Evolutionary conservation across 2,329 filamentous ascomycete species (phyloP), one percentile per base, ranked within the genome.

Genomic region (Monilinia vaccinii-corymbosi): DNA sequence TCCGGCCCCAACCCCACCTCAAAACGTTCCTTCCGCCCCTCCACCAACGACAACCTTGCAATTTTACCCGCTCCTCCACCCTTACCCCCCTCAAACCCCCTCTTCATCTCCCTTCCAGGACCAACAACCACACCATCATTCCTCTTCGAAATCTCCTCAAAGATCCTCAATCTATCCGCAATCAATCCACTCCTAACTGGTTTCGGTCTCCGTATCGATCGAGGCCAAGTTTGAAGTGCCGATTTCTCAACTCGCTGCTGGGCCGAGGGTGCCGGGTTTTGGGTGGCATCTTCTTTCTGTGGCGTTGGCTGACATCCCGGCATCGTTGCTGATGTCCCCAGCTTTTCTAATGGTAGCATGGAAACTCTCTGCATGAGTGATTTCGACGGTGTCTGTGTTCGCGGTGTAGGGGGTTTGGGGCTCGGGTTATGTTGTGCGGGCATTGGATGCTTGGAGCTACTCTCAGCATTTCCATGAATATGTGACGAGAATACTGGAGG

Each of bases 131-230:
- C 16, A 18, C 40, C 25, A 25, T 56, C 10, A 32, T 23, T 18
- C 25, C 50, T 25, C 36, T 58, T 58, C 13, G 36, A 31, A 1
- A 59, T 61, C 1, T 38, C 56, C 47, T 70, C 68, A 38, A 70
- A 70, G 1, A 67, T 59, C 31, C 65, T 67, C 13, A 71, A 56
- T 47, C 62, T 67, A 28, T 70, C 68, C 21, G 49, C 65, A 40
- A 70, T 66, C 9, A 55, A n/a, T 11, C 62, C 60, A 42, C 61
- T 66, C 18, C 56, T 64, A 23, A 49, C n/a, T 32, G 31, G 44
- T 31, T 49, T 61, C 14, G 52, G 50, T 51, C 36, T 57, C 28
- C 4, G 32, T 0, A 45, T 18, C 5, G 38, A 44, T 31, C 51
- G 51, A 13, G 51, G 51, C 51, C 51, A 55, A 6, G 51, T 55